Conservation (phyloP, 2,329 filamentous ascomycete species). For the Pezicula carpinea region DNA sequence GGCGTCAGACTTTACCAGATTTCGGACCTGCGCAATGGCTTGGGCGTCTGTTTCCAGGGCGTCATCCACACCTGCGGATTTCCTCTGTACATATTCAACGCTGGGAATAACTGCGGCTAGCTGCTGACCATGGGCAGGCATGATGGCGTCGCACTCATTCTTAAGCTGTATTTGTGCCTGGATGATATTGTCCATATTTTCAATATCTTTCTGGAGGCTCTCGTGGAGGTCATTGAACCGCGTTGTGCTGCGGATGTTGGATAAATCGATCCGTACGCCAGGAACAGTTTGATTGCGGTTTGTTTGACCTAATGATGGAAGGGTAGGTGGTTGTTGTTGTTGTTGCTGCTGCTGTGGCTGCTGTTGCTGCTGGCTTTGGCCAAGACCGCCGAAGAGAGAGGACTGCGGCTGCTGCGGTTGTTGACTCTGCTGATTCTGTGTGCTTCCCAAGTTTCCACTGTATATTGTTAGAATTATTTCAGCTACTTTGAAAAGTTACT, state of each 20-base stretch:
- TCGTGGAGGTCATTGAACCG: constrained; percentile 88
- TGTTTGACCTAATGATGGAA: constrained; percentile 44
- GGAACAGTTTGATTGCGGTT: constrained; percentile 52
- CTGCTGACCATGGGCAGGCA: constrained; percentile 57
- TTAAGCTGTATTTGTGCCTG: constrained; percentile 74
- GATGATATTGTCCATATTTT: constrained; percentile 74
- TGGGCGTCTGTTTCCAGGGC: constrained; percentile 59
- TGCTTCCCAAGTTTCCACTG: constrained; percentile 19
- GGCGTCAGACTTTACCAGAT: constrained; percentile 58
- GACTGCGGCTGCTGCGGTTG: constrained; percentile 21
- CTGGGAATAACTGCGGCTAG: constrained; percentile 62
- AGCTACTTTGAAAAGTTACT: constrained; percentile 5
- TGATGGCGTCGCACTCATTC: constrained; percentile 68
- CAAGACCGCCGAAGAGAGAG: constrained; percentile 13
- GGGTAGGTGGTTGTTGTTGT: constrained; percentile 23
- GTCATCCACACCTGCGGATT: constrained; percentile 58
- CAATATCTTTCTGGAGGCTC: constrained; percentile 73
- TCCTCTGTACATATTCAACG: constrained; percentile 57
- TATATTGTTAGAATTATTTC: constrained; percentile 5
- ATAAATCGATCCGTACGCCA: constrained; percentile 73
- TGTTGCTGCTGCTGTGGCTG: constrained; percentile 19
- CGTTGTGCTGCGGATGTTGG: constrained; percentile 77
- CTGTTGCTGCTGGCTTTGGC: constrained; percentile 14
- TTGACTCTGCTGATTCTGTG: constrained; percentile 23
- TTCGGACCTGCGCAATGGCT: constrained; percentile 52